Evolutionary conservation across 202 grass and related monocot genomes (phyloP).

Genomic region (Saccharum hybrid): DNA sequence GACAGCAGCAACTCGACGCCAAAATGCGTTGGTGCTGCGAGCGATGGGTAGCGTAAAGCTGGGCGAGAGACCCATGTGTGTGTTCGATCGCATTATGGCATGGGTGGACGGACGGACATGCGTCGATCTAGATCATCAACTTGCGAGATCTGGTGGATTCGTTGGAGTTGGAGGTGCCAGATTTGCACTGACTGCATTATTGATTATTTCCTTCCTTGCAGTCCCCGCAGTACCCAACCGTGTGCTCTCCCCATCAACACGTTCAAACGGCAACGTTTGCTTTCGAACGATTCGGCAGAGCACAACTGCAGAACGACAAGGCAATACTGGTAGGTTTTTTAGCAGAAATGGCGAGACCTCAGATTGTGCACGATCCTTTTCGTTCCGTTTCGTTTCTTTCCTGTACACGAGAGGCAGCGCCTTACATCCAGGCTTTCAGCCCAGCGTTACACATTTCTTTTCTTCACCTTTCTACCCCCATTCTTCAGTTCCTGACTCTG

Average conservation of each 20-base stretch:
- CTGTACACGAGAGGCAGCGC: slow-evolving; percentile 30
- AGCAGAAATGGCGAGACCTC: too few species aligned
- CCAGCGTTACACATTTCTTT: neutral
- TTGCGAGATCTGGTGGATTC: neutral
- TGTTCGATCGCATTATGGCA: neutral
- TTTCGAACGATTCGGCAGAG: neutral
- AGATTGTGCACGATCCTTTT: too few species aligned
- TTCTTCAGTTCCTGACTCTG: neutral
- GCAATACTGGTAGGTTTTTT: too few species aligned
- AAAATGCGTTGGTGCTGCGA: neutral
- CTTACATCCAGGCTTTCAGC: neutral
- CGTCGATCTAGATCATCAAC: neutral
- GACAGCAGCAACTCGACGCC: neutral
- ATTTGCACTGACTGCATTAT: neutral
- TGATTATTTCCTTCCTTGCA: neutral
- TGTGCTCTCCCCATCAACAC: neutral
- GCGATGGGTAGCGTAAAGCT: neutral
- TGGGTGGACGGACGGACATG: neutral
- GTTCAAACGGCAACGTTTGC: neutral
- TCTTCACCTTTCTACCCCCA: too few species aligned
- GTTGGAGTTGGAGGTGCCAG: neutral
- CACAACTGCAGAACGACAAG: neutral
- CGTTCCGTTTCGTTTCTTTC: neutral
- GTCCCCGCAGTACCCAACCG: too few species aligned
- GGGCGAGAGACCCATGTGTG: neutral